phyloP scores from a whole-genome alignment of 768 basidiomycete species.

The Gymnopilus junonius region DNA sequence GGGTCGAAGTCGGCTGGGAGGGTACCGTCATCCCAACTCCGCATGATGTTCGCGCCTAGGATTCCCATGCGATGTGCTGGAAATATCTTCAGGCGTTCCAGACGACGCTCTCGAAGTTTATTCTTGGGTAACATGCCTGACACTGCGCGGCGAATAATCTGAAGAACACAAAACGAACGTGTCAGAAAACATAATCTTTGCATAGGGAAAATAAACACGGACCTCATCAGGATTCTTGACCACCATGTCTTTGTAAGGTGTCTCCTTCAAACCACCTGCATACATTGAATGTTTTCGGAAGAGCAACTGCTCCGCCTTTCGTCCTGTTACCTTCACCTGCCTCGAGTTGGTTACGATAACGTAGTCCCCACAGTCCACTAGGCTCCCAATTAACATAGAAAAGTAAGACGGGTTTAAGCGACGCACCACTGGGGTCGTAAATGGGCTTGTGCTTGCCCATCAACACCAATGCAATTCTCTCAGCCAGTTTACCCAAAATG shows the following conservation, averaged over 20 bases:
- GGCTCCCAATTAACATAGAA: neutral
- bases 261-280: conserved; percentile 93
- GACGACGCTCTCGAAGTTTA: conserved; percentile 85
- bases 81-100: conserved; percentile 90
- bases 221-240: conserved; percentile 88
- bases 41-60: conserved; percentile 75
- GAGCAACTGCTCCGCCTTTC: conserved; percentile 84
- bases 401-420: neutral
- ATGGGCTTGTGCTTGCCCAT: conserved; percentile 99
- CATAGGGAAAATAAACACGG: conserved; percentile 28
- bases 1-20: conserved; percentile 55
- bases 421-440: conserved; percentile 87
- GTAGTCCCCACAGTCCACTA: conserved; percentile 98
- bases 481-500: conserved; percentile 92
- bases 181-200: neutral
- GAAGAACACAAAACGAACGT: neutral
- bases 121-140: conserved; percentile 99
- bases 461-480: conserved; percentile 90
- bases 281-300: conserved; percentile 93
- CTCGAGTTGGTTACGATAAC: conserved; percentile 92
- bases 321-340: conserved; percentile 84
- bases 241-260: conserved; percentile 85
- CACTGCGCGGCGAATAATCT: conserved; percentile 97
- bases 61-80: conserved; percentile 79
- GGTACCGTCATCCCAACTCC: conserved; percentile 85